Conservation (phyloP, 1,284 basidiomycete species). For the Pseudozyma pruni region DNA sequence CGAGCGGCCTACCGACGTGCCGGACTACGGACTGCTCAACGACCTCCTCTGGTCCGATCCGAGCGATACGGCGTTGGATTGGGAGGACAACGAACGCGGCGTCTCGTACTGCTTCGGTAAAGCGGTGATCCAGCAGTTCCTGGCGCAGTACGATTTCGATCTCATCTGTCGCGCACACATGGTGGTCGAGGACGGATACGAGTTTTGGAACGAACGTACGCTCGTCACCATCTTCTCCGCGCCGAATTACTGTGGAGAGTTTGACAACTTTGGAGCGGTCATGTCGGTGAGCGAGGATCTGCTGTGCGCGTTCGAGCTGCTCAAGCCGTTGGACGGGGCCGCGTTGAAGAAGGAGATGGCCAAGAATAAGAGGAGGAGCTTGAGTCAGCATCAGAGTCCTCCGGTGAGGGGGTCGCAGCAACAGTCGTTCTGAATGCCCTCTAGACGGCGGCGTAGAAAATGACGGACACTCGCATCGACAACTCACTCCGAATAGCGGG, state of each 20-base stretch:
- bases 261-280: slow-evolving; percentile 89
- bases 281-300: slow-evolving; percentile 94
- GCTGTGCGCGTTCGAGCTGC: slow-evolving; percentile 94
- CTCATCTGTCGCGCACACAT: slow-evolving; percentile 99
- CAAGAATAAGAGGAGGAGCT: slow-evolving; percentile 93
- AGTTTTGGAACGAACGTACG: slow-evolving; percentile 99
- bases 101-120: slow-evolving; percentile 99
- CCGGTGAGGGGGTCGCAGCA: slow-evolving; percentile 21
- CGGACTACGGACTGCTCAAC: slow-evolving; percentile 97
- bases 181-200: slow-evolving; percentile 97
- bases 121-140: slow-evolving; percentile 94
- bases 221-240: slow-evolving; percentile 98
- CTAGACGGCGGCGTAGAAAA: too few species aligned
- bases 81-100: slow-evolving; percentile 99
- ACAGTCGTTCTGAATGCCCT: slow-evolving; percentile 40
- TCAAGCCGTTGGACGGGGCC: slow-evolving; percentile 91
- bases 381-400: slow-evolving; percentile 37
- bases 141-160: slow-evolving; percentile 89
- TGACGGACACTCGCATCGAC: too few species aligned
- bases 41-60: slow-evolving; percentile 99
- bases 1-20: slow-evolving; percentile 96
- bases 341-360: slow-evolving; percentile 99
- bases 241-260: slow-evolving; percentile 91
- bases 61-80: slow-evolving; percentile 94
- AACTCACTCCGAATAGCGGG: too few species aligned